Evolutionary conservation across 1,284 basidiomycete species (phyloP).

Genomic region (Peniophora sp.): DNA sequence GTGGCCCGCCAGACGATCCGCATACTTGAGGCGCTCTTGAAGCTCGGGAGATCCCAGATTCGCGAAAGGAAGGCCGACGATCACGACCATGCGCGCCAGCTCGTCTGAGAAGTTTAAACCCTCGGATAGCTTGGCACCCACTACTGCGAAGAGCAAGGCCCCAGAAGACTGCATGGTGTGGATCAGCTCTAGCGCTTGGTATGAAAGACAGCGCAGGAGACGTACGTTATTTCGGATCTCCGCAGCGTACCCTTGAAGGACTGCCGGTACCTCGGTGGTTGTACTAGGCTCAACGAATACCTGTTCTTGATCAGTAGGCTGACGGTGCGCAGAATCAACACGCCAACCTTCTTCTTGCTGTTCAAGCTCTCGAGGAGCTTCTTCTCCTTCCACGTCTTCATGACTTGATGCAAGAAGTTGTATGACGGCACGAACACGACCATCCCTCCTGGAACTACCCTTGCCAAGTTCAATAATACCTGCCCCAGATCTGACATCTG

Average conservation of each 20-base stretch:
- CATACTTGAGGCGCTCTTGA: slow-evolving; percentile 86
- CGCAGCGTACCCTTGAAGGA: slow-evolving; percentile 70
- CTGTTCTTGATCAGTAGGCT: slow-evolving; percentile 28
- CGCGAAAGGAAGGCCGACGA: slow-evolving; percentile 91
- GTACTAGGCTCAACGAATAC: slow-evolving; percentile 87
- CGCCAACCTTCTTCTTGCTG: slow-evolving; percentile 65
- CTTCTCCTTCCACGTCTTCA: slow-evolving; percentile 57
- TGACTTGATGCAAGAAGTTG: slow-evolving; percentile 67
- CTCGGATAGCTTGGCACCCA: slow-evolving; percentile 95
- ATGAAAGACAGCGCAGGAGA: slow-evolving; percentile 9
- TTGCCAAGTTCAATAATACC: slow-evolving; percentile 72
- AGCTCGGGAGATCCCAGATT: slow-evolving; percentile 89
- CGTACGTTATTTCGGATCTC: slow-evolving; percentile 39
- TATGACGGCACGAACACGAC: slow-evolving; percentile 96
- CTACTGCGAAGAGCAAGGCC: slow-evolving; percentile 83
- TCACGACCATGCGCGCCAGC: slow-evolving; percentile 81
- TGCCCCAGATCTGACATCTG: slow-evolving; percentile 84
- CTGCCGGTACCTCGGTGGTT: slow-evolving; percentile 66
- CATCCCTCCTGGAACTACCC: slow-evolving; percentile 79
- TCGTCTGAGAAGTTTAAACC: slow-evolving; percentile 94
- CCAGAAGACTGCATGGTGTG: slow-evolving; percentile 38
- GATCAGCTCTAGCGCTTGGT: not conserved
- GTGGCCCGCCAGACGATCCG: slow-evolving; percentile 43
- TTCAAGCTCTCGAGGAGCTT: slow-evolving; percentile 58
- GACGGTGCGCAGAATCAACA: slow-evolving; percentile 1